These are phyloP conservation scores for Euphorbia tirucalli DNA, from an alignment of 345 rosid species.

Conservation along the genomic window DNA sequence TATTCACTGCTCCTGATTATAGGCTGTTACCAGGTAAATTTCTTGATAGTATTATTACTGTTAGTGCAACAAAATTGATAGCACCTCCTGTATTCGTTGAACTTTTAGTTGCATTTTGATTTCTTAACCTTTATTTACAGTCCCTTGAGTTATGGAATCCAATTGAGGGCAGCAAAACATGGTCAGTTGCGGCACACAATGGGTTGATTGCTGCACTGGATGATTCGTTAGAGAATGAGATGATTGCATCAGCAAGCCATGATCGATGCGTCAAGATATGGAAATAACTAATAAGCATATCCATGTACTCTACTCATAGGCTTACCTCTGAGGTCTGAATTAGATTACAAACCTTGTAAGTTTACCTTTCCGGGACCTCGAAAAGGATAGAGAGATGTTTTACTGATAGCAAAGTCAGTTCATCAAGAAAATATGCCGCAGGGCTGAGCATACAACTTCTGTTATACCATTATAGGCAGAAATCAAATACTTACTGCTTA, in stretches of 20 bases:
- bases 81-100: too few species aligned
- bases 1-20: slow-evolving; percentile 28
- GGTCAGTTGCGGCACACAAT: slow-evolving; percentile 26
- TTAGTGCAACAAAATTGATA: too few species aligned
- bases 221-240: slow-evolving; percentile 19
- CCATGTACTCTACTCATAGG: not conserved
- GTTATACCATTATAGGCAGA: not conserved
- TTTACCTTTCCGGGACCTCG: not conserved
- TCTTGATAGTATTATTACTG: not conserved
- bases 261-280: slow-evolving; percentile 35
- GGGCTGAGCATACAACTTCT: not conserved
- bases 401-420: not conserved
- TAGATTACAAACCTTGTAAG: not conserved
- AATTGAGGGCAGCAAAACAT: slow-evolving; percentile 20
- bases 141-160: slow-evolving; percentile 38
- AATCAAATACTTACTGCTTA: not conserved
- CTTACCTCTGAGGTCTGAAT: not conserved
- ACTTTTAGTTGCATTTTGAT: not conserved
- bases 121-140: slow-evolving; percentile 17
- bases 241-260: slow-evolving; percentile 36
- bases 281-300: slow-evolving; percentile 14
- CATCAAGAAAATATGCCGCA: not conserved
- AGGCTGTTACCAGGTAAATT: slow-evolving; percentile 32
- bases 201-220: slow-evolving; percentile 28
- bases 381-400: not conserved